These are phyloP conservation scores for Candida methanosorbosa DNA, from an alignment of 805 yeast genomes.

Conservation along the genomic window DNA sequence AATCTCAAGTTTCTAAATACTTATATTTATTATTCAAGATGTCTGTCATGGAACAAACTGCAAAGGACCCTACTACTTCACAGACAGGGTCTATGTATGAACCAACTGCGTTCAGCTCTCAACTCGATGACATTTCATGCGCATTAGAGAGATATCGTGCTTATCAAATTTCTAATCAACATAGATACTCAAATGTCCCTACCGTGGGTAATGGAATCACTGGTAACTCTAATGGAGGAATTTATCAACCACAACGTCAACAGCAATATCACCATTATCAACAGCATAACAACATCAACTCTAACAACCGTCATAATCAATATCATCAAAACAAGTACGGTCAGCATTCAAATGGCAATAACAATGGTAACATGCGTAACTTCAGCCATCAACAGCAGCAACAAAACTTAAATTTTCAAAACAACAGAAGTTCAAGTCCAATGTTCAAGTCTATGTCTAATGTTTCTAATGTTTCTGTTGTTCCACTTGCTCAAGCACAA, in stretches of 20 bases:
- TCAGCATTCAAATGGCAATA: not conserved
- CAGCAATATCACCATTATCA: not conserved
- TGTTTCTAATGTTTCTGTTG: too few species aligned
- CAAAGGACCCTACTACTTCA: too few species aligned
- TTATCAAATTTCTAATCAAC: not conserved
- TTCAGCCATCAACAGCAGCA: not conserved
- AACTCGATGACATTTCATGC: slow-evolving; percentile 7
- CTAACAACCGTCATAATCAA: not conserved
- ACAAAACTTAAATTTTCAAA: too few species aligned
- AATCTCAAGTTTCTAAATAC: too few species aligned
- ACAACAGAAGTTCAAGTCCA: too few species aligned
- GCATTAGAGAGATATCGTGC: slow-evolving; percentile 2
- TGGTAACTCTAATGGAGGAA: not conserved
- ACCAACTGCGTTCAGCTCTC: slow-evolving; percentile 5
- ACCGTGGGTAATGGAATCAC: not conserved
- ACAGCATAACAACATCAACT: slow-evolving; percentile 1
- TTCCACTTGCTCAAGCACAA: too few species aligned
- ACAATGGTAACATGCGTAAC: not conserved
- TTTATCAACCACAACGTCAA: not conserved
- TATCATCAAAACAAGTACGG: not conserved
- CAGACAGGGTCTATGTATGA: too few species aligned
- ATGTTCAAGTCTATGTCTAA: too few species aligned
- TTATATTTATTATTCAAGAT: too few species aligned
- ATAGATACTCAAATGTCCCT: too few species aligned
- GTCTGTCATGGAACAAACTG: too few species aligned